A percentile compares a stretch with the other conserved stretches of the same genome.
Evolutionary conservation across 2,329 filamentous ascomycete genomes (phyloP).

Genomic region (Colletotrichum musicola): DNA sequence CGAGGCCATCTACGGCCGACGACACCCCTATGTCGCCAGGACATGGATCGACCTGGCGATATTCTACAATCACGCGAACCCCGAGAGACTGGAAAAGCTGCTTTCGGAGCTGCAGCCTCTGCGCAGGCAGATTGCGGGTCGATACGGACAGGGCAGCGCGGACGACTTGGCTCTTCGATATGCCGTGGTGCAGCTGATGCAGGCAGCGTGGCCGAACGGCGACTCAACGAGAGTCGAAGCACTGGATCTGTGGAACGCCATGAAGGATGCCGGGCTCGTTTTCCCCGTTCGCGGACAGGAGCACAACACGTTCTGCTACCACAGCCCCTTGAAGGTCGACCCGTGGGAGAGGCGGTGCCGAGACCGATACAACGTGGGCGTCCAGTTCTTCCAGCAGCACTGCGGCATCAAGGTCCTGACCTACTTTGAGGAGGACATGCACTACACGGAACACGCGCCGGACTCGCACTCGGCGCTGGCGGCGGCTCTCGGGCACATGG

Average conservation of each 20-base stretch:
- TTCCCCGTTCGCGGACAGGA: constrained; percentile 53
- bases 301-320: constrained; percentile 56
- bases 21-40: constrained; percentile 58
- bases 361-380: constrained; percentile 54
- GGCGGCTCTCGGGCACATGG: constrained; percentile 35
- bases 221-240: constrained; percentile 52
- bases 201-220: constrained; percentile 49
- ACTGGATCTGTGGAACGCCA: constrained; percentile 52
- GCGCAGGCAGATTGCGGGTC: constrained; percentile 52
- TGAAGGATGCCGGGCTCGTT: constrained; percentile 51
- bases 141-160: constrained; percentile 47
- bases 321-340: constrained; percentile 58
- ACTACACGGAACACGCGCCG: constrained; percentile 53
- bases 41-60: constrained; percentile 57
- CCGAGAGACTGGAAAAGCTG: constrained; percentile 53
- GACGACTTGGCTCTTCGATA: constrained; percentile 57
- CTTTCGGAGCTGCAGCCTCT: constrained; percentile 52
- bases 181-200: constrained; percentile 55
- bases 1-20: constrained; percentile 58
- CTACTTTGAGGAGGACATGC: constrained; percentile 60
- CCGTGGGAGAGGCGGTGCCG: constrained; percentile 59
- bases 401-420: constrained; percentile 53
- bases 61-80: constrained; percentile 53
- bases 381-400: constrained; percentile 54
- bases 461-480: constrained; percentile 43